Percentiles rank a stretch among this genome's conserved stretches.
phyloP scores from a whole-genome alignment of 805 yeast genomes.

The Yamadazyma olivae region DNA sequence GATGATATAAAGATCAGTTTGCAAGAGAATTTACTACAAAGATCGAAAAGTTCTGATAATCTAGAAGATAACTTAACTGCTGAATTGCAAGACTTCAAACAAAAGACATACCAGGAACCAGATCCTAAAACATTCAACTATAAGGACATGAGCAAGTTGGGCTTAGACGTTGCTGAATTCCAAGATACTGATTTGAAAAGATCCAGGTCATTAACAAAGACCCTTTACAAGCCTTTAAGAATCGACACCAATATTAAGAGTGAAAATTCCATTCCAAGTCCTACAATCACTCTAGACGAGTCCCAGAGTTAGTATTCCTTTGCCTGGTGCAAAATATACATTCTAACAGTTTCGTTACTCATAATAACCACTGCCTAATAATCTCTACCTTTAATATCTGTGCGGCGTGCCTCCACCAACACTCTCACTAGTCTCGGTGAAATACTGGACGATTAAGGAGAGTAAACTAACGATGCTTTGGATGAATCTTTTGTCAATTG shows the following conservation, averaged over 20 bases:
- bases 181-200: slow-evolving; percentile 19
- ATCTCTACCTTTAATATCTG: too few relatives aligned
- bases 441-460: slow-evolving; percentile 1
- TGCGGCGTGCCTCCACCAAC: too few relatives aligned
- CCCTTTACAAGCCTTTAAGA: slow-evolving; percentile 34
- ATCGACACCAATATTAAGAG: slow-evolving; percentile 16
- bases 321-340: too few relatives aligned
- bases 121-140: slow-evolving; percentile 30
- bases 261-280: slow-evolving; percentile 14
- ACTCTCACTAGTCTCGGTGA: slow-evolving; percentile 1
- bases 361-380: too few relatives aligned
- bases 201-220: slow-evolving; percentile 29
- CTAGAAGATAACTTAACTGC: slow-evolving; percentile 18
- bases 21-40: slow-evolving; percentile 36
- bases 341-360: too few relatives aligned
- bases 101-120: slow-evolving; percentile 30
- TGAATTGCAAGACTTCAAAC: slow-evolving; percentile 23
- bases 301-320: slow-evolving; percentile 9
- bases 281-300: slow-evolving; percentile 40
- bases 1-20: slow-evolving; percentile 25
- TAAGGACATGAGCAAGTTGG: slow-evolving; percentile 27
- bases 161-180: slow-evolving; percentile 13
- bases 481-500: background rate
- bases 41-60: slow-evolving; percentile 29
- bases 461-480: background rate